Evolutionary conservation across 2,329 filamentous ascomycete species (phyloP).

Genomic region (Sporothrix brasiliensis): DNA sequence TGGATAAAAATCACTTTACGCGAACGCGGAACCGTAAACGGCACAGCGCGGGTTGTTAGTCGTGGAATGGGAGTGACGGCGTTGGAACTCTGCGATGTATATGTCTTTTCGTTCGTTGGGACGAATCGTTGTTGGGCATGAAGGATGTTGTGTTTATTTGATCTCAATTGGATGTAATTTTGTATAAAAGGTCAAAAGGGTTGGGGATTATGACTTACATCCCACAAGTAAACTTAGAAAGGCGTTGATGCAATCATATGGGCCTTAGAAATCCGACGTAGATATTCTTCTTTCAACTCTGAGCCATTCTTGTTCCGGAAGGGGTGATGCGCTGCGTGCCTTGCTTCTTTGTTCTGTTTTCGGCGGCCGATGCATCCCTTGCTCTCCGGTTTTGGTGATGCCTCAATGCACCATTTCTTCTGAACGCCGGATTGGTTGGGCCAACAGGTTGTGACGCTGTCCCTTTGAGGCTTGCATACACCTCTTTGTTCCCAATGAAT

Average conservation of each 20-base stretch:
- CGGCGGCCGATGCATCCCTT: constrained; percentile 2
- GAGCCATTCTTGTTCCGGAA: background rate
- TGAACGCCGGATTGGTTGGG: background rate
- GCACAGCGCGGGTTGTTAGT: background rate
- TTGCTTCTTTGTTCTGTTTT: constrained; percentile 10
- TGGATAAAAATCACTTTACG: background rate
- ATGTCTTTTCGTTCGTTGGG: no score
- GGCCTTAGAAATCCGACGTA: no score
- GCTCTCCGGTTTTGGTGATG: background rate
- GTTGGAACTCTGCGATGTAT: no score
- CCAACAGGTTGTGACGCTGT: background rate
- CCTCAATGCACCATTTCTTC: background rate
- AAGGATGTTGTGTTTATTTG: no score
- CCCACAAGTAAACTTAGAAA: no score
- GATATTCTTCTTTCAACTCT: no score
- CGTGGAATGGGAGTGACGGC: background rate
- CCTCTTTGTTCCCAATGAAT: constrained; percentile 2
- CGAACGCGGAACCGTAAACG: background rate
- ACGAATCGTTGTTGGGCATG: no score
- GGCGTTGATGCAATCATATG: no score
- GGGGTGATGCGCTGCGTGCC: background rate
- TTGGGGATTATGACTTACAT: no score
- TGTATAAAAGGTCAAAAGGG: no score
- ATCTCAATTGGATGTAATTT: no score
- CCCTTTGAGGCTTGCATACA: background rate